A percentile compares a stretch with the other conserved stretches of the same genome.
Conservation (phyloP, 176 grass and related monocot genomes). For the Oryza australiensis region DNA sequence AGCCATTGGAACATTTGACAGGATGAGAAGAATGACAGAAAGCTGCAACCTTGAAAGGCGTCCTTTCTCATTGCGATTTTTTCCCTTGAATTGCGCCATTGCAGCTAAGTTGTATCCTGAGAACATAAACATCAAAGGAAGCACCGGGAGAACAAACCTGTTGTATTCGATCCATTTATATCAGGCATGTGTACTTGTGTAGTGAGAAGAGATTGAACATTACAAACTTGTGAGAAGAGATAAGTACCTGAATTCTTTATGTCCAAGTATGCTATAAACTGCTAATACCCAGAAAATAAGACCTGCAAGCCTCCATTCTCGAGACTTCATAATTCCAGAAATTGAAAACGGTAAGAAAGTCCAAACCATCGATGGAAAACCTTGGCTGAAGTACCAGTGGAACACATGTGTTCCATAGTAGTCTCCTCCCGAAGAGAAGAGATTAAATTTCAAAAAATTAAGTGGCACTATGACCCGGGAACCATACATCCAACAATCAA, state of each 20-base stretch:
- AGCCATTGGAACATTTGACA: constrained; percentile 88
- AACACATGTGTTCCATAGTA: constrained; percentile 89
- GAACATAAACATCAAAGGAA: constrained; percentile 89
- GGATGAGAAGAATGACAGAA: constrained; percentile 60
- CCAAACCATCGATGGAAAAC: constrained; percentile 91
- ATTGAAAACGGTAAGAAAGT: constrained; percentile 78
- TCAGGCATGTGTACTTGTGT: neutral
- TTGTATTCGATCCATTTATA: constrained; percentile 21
- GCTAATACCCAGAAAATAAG: constrained; percentile 81
- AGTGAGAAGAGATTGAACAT: neutral
- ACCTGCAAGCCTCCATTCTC: constrained; percentile 73
- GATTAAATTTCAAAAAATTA: constrained; percentile 94
- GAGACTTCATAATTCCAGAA: constrained; percentile 62
- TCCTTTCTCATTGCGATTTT: constrained; percentile 25
- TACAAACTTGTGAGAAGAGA: constrained; percentile 28
- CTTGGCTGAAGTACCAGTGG: constrained; percentile 95
- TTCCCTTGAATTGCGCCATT: constrained; percentile 49
- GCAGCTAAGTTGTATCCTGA: constrained; percentile 75
- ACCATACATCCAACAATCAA: constrained; percentile 85
- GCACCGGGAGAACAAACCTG: constrained; percentile 95
- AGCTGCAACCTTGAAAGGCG: constrained; percentile 48
- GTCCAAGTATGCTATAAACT: constrained; percentile 90
- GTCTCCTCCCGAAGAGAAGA: constrained; percentile 91
- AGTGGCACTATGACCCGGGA: constrained; percentile 73
- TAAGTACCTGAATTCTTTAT: constrained; percentile 94